These are phyloP conservation scores for Carex littledalei DNA, from an alignment of 176 grass and related monocot species.

Conservation along the genomic window DNA sequence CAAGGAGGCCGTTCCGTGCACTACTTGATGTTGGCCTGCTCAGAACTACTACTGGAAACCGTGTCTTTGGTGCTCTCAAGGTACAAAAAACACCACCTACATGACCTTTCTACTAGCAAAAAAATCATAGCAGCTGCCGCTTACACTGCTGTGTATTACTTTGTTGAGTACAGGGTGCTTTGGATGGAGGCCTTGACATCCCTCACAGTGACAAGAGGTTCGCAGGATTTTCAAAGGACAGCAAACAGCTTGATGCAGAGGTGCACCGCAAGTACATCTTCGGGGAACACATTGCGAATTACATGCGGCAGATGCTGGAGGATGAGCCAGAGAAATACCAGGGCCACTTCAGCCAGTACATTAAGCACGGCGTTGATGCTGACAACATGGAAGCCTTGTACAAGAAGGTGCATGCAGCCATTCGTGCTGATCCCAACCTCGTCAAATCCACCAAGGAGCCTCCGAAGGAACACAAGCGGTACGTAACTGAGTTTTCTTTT, in stretches of 20 bases:
- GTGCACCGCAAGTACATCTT: slow-evolving; percentile 72
- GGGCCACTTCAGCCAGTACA: slow-evolving; percentile 60
- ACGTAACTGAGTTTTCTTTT: neutral
- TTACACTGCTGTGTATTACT: neutral
- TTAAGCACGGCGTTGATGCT: slow-evolving; percentile 58
- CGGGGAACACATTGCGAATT: slow-evolving; percentile 55
- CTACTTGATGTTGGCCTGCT: slow-evolving; percentile 66
- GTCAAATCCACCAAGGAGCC: slow-evolving; percentile 42
- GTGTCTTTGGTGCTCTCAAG: slow-evolving; percentile 66
- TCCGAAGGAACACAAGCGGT: slow-evolving; percentile 71
- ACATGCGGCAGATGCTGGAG: slow-evolving; percentile 62
- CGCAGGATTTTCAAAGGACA: slow-evolving; percentile 76
- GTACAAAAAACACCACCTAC: slow-evolving; percentile 13
- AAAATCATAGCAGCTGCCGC: too few species aligned
- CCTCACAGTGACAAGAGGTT: slow-evolving; percentile 82
- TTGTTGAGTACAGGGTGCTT: slow-evolving; percentile 41
- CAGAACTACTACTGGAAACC: slow-evolving; percentile 67
- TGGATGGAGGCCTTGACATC: slow-evolving; percentile 80
- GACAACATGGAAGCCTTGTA: slow-evolving; percentile 68
- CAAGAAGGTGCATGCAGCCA: slow-evolving; percentile 87
- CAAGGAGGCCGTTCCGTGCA: slow-evolving; percentile 59
- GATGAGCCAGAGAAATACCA: slow-evolving; percentile 86
- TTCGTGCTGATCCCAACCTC: slow-evolving; percentile 44
- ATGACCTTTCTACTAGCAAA: neutral
- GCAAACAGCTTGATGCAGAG: slow-evolving; percentile 54